phyloP scores from a whole-genome alignment of 495 filamentous ascomycete species.

The Xylaria palmicola region DNA sequence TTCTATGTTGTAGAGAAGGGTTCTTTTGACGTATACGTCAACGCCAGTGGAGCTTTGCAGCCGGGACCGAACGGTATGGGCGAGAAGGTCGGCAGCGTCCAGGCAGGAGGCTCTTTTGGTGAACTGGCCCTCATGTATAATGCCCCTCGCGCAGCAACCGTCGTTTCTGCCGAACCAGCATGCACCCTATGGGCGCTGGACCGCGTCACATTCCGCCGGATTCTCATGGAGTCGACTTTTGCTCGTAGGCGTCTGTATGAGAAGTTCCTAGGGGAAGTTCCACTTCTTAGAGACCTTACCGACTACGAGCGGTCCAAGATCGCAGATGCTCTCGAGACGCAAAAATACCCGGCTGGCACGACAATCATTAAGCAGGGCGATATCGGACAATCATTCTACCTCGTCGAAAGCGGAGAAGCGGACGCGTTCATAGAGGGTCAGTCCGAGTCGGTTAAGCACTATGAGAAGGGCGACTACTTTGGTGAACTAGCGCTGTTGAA shows the following conservation, averaged over 20 bases:
- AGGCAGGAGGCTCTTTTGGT: conserved; percentile 92
- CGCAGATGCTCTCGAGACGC: conserved; percentile 88
- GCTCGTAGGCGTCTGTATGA: conserved; percentile 95
- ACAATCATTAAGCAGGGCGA: conserved; percentile 91
- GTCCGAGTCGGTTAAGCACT: conserved; percentile 67
- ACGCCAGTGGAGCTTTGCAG: conserved; percentile 72
- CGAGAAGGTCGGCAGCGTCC: conserved; percentile 75
- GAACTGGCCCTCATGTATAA: conserved; percentile 99
- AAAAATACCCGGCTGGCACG: conserved; percentile 76
- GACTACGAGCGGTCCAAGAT: conserved; percentile 94
- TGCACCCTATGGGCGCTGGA: conserved; percentile 92
- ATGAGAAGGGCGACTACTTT: conserved; percentile 93
- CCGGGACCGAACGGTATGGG: conserved; percentile 84
- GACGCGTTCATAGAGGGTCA: conserved; percentile 74
- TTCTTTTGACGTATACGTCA: conserved; percentile 88
- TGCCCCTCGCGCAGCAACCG: conserved; percentile 93
- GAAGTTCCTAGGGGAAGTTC: conserved; percentile 94
- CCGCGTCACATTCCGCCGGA: conserved; percentile 93
- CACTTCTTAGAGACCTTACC: conserved; percentile 78
- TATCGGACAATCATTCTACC: conserved; percentile 86
- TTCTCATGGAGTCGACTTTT: conserved; percentile 97
- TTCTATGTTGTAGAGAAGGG: conserved; percentile 97
- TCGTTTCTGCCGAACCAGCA: conserved; percentile 74
- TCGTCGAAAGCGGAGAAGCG: conserved; percentile 85
- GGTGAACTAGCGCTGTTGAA: conserved; percentile 92